Evolutionary conservation across 495 filamentous ascomycete genomes (phyloP), one percentile per base, ranked within the genome.

Genomic region (Cenococcum geophilum): DNA sequence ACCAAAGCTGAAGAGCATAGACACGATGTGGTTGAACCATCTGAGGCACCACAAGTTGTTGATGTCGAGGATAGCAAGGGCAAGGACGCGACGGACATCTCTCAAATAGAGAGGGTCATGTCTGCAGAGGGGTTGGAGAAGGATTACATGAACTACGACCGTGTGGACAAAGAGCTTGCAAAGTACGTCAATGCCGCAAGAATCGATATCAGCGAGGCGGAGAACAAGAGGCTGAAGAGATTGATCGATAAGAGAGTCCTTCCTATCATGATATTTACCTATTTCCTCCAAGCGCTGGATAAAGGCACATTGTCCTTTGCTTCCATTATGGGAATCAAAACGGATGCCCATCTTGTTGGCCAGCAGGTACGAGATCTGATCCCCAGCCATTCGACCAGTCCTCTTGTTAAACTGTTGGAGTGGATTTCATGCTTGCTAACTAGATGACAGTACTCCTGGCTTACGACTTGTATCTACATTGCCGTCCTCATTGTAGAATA

Each of bases 211-310:
- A 76, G 80, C 11, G 72, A 77, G 18, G 79, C 74, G 36, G 81
- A 83, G 32, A 80, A 81, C 63, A 76, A 71, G 37, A 76, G 81
- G 3, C 74, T 83, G 25, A 80, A 78, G 37, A 73, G 65, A 22
- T 49, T 80, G 63, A 78, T 83, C 47, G 78, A 83, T 56, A 75
- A 68, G 51, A 72, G 78, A 21, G 71, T 82, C 14, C 65, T 83
- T 22, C 67, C 71, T 11, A 71, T 83, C 57, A 82, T 83, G 80
- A 74, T 82, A 48, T 65, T 74, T 11, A 82, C 80, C 8, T 89
- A 89, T 70, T 89, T 89, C 66, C 71, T 88, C 1, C 86, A 89
- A 56, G 83, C 86, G n/a, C 76, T 89, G 34, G 84, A 87, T 64
- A 88, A 89, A 72, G 85, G 85, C 9, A 87, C 84, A 0, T 69